Percentiles rank a stretch among this genome's conserved stretches.
These are phyloP conservation scores for Suhomyces maxii DNA, from an alignment of 1,139 yeast species.

Conservation along the genomic window DNA sequence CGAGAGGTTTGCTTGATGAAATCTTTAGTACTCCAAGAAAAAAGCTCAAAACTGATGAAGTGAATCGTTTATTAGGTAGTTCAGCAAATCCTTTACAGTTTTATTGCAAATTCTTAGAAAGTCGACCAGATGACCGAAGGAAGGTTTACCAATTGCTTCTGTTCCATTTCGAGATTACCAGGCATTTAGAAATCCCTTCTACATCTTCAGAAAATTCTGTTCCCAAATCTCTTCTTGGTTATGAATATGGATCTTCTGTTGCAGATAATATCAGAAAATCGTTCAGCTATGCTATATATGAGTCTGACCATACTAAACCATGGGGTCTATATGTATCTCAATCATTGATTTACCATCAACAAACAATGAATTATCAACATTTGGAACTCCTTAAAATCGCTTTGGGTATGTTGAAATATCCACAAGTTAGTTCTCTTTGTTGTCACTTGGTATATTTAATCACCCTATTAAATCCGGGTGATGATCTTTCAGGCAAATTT, in stretches of 20 bases:
- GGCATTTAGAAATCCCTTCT: background rate
- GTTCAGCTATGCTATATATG: background rate
- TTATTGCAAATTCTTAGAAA: background rate
- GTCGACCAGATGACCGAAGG: slow-evolving; percentile 14
- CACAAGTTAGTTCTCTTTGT: slow-evolving; percentile 19
- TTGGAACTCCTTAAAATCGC: slow-evolving; percentile 36
- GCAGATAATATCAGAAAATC: background rate
- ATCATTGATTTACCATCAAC: background rate
- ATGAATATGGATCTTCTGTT: background rate
- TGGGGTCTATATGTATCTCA: slow-evolving; percentile 1
- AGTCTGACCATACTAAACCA: background rate
- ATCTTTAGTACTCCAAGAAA: slow-evolving; percentile 1
- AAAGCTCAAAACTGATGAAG: background rate
- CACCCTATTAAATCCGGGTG: slow-evolving; percentile 13
- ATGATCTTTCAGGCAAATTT: slow-evolving; percentile 16
- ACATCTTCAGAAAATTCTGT: background rate
- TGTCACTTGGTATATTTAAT: slow-evolving; percentile 23
- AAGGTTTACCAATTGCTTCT: slow-evolving; percentile 32
- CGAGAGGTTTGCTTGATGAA: background rate
- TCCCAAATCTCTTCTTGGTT: background rate
- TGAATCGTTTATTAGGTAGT: background rate
- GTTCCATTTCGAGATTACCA: slow-evolving; percentile 21
- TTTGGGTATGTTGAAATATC: slow-evolving; percentile 47
- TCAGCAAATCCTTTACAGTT: background rate
- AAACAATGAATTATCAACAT: background rate